Evolutionary conservation across 352 stramenopile genomes (phyloP).

Genomic region (Albugo candida): DNA sequence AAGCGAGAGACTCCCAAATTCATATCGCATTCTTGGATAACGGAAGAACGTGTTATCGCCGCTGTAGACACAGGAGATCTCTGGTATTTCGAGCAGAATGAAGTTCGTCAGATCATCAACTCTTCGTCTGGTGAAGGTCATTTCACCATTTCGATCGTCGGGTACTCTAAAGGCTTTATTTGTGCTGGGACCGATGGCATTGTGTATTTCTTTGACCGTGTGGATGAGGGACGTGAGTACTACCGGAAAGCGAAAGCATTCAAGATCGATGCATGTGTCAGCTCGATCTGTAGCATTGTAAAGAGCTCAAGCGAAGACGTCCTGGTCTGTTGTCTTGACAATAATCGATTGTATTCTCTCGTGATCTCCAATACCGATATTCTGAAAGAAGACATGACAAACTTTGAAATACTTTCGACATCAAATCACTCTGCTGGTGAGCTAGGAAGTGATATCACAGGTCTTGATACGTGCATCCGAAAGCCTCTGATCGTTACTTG

Average conservation of each 20-base stretch:
- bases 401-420: constrained; percentile 81
- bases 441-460: constrained; percentile 63
- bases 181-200: constrained; percentile 54
- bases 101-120: constrained; percentile 68
- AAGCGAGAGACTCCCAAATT: constrained; percentile 77
- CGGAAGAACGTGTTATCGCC: constrained; percentile 79
- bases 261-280: constrained; percentile 62
- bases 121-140: constrained; percentile 60
- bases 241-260: constrained; percentile 84
- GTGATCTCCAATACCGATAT: constrained; percentile 82
- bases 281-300: constrained; percentile 61
- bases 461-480: constrained; percentile 83
- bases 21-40: constrained; percentile 81
- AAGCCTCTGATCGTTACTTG: constrained; percentile 85
- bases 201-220: constrained; percentile 71
- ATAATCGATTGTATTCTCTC: constrained; percentile 82
- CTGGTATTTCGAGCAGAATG: constrained; percentile 85
- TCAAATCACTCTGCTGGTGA: constrained; percentile 68
- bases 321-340: constrained; percentile 72
- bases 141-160: constrained; percentile 63
- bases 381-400: constrained; percentile 86
- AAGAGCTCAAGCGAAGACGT: constrained; percentile 81
- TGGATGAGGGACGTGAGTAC: constrained; percentile 68
- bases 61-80: constrained; percentile 79
- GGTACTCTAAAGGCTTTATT: constrained; percentile 82